phyloP scores from a whole-genome alignment of 805 yeast species.

The Saccharomyces kudriavzevii region DNA sequence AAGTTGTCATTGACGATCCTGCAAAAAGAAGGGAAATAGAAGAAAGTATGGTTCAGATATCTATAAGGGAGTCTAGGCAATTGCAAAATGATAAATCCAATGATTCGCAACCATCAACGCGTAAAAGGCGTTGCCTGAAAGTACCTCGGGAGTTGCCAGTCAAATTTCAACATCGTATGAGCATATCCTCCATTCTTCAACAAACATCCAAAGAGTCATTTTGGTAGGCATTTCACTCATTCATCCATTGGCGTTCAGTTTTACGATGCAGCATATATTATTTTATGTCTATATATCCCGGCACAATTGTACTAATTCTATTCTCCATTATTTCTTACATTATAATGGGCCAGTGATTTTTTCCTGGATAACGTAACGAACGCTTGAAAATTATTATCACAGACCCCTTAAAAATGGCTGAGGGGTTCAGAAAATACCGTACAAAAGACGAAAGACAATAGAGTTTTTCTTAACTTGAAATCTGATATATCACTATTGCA shows the following conservation, averaged over 20 bases:
- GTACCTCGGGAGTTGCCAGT: not conserved
- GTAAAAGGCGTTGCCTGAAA: not conserved
- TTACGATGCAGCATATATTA: not conserved
- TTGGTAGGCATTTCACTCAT: not conserved
- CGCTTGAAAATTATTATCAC: not conserved
- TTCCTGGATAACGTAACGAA: not conserved
- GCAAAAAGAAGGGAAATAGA: slow-evolving; percentile 1
- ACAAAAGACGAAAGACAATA: not conserved
- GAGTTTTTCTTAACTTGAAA: not conserved
- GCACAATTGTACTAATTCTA: not conserved
- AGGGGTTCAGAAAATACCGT: not conserved
- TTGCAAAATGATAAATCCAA: not conserved
- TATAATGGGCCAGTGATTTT: no score
- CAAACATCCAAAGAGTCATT: not conserved
- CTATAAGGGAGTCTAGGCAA: not conserved
- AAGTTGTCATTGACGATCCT: slow-evolving; percentile 1
- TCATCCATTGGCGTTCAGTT: not conserved
- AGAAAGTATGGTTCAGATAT: slow-evolving; percentile 12
- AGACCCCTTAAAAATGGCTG: not conserved
- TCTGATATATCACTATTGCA: not conserved
- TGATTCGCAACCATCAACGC: not conserved
- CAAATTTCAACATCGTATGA: not conserved
- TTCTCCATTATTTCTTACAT: no score
- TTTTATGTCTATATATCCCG: not conserved
- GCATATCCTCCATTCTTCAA: slow-evolving; percentile 1